These are phyloP conservation scores for Pontederia crassipes DNA, from an alignment of 176 grass and related monocot species.

Conservation along the genomic window DNA sequence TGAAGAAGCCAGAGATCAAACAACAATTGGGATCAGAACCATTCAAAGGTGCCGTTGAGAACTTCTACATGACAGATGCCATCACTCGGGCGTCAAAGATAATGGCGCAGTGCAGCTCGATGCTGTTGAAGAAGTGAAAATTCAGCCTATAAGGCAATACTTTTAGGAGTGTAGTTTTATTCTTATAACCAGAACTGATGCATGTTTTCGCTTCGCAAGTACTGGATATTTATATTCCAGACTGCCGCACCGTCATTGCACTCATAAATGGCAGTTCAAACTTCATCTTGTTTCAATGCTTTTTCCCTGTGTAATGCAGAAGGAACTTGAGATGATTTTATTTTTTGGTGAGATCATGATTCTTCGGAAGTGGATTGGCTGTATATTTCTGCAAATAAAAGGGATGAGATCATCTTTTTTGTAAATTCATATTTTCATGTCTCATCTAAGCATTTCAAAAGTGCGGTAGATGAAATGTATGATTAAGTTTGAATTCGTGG, in stretches of 20 bases:
- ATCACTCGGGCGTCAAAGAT: slow-evolving; percentile 96
- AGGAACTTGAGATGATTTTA: not conserved
- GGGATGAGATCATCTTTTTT: no score
- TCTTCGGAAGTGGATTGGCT: no score
- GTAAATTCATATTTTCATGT: no score
- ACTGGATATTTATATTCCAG: no score
- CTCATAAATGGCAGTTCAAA: slow-evolving; percentile 26
- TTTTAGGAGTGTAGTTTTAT: slow-evolving; percentile 13
- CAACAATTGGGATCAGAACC: slow-evolving; percentile 45
- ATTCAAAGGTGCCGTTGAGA: slow-evolving; percentile 55
- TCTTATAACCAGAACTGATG: not conserved
- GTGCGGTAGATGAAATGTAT: no score
- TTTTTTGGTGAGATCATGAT: not conserved
- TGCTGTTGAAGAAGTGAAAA: slow-evolving; percentile 62
- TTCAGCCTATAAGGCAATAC: not conserved
- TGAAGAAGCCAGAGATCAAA: slow-evolving; percentile 64
- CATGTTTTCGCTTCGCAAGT: no score
- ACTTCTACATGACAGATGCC: slow-evolving; percentile 95
- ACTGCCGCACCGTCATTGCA: no score
- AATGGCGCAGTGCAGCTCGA: slow-evolving; percentile 93
- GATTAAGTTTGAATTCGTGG: no score
- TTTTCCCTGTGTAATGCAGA: not conserved
- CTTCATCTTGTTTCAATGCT: not conserved
- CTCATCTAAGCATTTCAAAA: no score
- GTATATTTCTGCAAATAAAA: no score